Evolutionary conservation across 1,284 basidiomycete species (phyloP).

Genomic region (Ustilago hordei): DNA sequence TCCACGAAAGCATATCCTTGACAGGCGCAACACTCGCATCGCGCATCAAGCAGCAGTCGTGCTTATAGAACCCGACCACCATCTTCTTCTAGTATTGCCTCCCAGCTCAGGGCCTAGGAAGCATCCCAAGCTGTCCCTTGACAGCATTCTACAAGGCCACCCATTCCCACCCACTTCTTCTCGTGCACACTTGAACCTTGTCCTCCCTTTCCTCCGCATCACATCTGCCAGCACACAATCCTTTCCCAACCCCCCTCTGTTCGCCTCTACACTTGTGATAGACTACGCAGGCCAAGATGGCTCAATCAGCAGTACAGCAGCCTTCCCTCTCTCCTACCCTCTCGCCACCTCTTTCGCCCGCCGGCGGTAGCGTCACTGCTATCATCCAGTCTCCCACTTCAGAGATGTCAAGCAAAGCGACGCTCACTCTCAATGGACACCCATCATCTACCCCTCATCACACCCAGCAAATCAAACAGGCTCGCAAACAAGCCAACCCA

Average conservation of each 20-base stretch:
- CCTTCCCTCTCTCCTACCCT: conserved; percentile 30
- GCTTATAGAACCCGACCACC: conserved; percentile 5
- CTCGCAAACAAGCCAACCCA: conserved; percentile 13
- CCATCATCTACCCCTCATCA: conserved; percentile 8
- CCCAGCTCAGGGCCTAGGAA: conserved; percentile 4
- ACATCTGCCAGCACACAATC: not conserved
- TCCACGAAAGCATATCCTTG: not conserved
- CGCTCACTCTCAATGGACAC: conserved; percentile 7
- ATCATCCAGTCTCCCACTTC: conserved; percentile 17
- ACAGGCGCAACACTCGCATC: not conserved
- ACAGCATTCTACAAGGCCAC: conserved; percentile 1
- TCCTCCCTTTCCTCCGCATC: not conserved
- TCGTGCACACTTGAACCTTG: not conserved
- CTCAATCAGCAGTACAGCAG: conserved; percentile 41
- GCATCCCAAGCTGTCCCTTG: conserved; percentile 1
- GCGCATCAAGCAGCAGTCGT: not conserved
- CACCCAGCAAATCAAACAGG: conserved; percentile 19
- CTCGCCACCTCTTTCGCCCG: conserved; percentile 44
- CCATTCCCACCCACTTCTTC: not conserved
- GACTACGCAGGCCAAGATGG: conserved; percentile 16
- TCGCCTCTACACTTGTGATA: not conserved
- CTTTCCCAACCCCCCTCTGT: not conserved
- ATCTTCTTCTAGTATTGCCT: conserved; percentile 2
- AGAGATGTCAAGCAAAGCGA: conserved; percentile 7
- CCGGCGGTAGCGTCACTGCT: conserved; percentile 8